Conservation (phyloP, 164 flowering plant species). For the Stephania yunnanensis region DNA sequence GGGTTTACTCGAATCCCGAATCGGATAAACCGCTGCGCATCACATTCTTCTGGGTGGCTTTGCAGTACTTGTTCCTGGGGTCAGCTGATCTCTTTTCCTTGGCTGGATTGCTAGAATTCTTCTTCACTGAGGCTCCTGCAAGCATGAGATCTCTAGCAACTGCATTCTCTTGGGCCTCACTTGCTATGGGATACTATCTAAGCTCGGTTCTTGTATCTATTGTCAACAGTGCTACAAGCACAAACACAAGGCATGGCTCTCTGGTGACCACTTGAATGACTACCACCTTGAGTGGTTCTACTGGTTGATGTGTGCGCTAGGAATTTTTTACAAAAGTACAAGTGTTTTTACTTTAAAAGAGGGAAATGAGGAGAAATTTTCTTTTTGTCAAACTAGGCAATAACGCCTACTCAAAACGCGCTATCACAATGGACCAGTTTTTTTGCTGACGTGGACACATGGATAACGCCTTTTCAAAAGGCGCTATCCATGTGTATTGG, state of each 20-base stretch:
- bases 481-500: too few relatives aligned
- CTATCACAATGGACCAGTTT: too few relatives aligned
- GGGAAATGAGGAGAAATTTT: too few relatives aligned
- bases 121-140: slow-evolving; percentile 79
- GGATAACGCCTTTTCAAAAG: too few relatives aligned
- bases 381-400: too few relatives aligned
- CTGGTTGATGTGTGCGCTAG: slow-evolving; percentile 63
- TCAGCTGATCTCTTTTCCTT: slow-evolving; percentile 81
- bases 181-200: slow-evolving; percentile 79
- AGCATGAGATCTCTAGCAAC: slow-evolving; percentile 83
- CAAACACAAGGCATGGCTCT: slow-evolving; percentile 51
- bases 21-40: slow-evolving; percentile 52
- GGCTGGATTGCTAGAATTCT: slow-evolving; percentile 82
- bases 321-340: too few relatives aligned
- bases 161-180: slow-evolving; percentile 69
- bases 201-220: slow-evolving; percentile 69
- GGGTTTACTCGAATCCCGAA: slow-evolving; percentile 30
- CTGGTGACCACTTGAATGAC: slow-evolving; percentile 57
- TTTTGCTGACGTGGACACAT: too few relatives aligned
- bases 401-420: too few relatives aligned
- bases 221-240: slow-evolving; percentile 41
- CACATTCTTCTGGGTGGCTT: slow-evolving; percentile 72
- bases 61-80: slow-evolving; percentile 79
- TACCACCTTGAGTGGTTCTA: slow-evolving; percentile 71
- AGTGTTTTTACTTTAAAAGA: too few relatives aligned